Percentiles rank a stretch among this genome's conserved stretches.
Conservation (phyloP, 305 asterid species). For the Fraxinus sp. region DNA sequence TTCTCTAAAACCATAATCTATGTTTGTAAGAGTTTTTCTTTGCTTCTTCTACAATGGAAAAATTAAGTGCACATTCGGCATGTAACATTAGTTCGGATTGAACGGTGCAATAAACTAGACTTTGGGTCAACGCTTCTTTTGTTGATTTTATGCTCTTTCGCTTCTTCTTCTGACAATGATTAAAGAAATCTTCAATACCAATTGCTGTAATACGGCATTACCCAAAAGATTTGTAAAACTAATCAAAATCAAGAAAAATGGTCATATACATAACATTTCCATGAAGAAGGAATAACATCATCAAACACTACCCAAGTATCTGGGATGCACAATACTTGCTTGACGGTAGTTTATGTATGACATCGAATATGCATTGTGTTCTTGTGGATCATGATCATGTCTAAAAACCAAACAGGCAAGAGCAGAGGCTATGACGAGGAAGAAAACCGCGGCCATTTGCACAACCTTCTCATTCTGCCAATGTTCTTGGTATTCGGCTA, state of each 20-base stretch:
- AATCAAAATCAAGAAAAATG: neutral
- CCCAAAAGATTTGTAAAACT: neutral
- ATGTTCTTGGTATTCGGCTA: constrained; percentile 26
- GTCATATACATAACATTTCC: neutral
- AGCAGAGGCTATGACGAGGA: constrained; percentile 18
- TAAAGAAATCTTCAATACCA: neutral
- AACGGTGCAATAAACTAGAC: neutral
- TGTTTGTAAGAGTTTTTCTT: constrained; percentile 16
- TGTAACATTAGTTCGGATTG: neutral
- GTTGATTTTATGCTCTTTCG: neutral
- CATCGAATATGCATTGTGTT: neutral
- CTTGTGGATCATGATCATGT: neutral
- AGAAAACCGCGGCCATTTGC: neutral
- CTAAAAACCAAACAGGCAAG: constrained; percentile 17
- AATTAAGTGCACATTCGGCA: neutral
- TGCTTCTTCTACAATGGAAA: neutral
- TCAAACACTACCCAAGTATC: neutral
- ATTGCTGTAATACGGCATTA: neutral
- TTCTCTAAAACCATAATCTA: constrained; percentile 67
- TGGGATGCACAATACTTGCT: neutral
- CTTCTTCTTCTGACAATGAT: neutral
- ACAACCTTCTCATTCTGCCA: constrained; percentile 24
- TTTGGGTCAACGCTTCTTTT: neutral
- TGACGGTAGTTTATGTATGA: neutral
- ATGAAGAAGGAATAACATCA: neutral